Percentiles rank a stretch among this genome's conserved stretches.
phyloP scores from a whole-genome alignment of 331 rosid species.

The Cucumis variabilis region DNA sequence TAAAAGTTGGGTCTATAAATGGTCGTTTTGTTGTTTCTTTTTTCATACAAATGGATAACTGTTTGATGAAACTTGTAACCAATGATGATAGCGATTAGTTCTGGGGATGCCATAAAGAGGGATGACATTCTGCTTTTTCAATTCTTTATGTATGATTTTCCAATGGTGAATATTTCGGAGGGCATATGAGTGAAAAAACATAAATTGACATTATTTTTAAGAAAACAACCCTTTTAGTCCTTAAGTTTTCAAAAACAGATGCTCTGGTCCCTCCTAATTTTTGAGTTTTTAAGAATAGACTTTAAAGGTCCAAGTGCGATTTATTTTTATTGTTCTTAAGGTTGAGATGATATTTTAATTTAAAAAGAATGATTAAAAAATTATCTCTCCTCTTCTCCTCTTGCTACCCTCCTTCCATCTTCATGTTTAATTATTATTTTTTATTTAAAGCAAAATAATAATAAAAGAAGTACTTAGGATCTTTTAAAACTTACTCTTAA shows the following conservation, averaged over 20 bases:
- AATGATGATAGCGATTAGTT: neutral
- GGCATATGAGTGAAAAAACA: neutral
- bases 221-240: neutral
- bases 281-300: too few relatives aligned
- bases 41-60: neutral
- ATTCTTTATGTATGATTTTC: neutral
- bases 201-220: neutral
- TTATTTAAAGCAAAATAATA: too few relatives aligned
- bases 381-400: too few relatives aligned
- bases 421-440: too few relatives aligned
- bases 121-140: neutral
- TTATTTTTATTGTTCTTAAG: too few relatives aligned
- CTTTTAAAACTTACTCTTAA: too few relatives aligned
- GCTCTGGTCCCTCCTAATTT: neutral
- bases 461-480: too few relatives aligned
- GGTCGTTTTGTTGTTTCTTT: neutral
- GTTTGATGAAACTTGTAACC: neutral
- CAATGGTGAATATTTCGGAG: neutral
- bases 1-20: neutral
- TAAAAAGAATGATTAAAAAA: too few relatives aligned
- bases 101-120: neutral
- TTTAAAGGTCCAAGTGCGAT: too few relatives aligned
- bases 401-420: too few relatives aligned
- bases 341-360: too few relatives aligned
- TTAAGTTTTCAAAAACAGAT: neutral